Evolutionary conservation across 108 stramenopile genomes (phyloP).

Genomic region (Mediolabrus comicus): DNA sequence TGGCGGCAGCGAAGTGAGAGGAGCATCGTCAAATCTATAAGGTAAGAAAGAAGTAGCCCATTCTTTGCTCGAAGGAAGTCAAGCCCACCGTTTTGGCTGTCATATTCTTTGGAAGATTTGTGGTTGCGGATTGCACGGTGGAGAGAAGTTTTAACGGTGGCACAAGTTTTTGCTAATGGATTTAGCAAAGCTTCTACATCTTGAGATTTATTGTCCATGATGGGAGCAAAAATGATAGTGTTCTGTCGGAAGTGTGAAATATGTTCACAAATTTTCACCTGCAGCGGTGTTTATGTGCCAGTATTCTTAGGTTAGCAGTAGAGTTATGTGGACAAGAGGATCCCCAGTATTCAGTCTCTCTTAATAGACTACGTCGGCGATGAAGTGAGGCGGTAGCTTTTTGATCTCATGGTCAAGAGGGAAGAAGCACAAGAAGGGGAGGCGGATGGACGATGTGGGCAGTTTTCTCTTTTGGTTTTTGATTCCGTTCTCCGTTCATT

Average conservation of each 20-base stretch:
- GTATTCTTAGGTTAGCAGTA: too few relatives aligned
- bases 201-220: slow-evolving; percentile 1
- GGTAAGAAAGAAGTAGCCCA: slow-evolving; percentile 64
- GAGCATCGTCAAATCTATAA: slow-evolving; percentile 71
- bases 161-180: slow-evolving; percentile 19
- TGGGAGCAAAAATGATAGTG: neutral
- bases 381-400: too few relatives aligned
- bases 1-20: slow-evolving; percentile 16
- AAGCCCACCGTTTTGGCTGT: slow-evolving; percentile 47
- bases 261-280: too few relatives aligned
- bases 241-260: neutral
- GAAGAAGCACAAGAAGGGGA: too few relatives aligned
- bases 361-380: too few relatives aligned
- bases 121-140: slow-evolving; percentile 32
- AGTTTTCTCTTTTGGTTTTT: too few relatives aligned
- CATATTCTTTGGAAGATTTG: slow-evolving; percentile 32
- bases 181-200: neutral
- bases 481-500: too few relatives aligned
- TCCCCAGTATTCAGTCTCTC: too few relatives aligned
- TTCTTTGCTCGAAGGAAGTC: slow-evolving; percentile 82
- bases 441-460: too few relatives aligned
- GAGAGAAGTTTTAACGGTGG: slow-evolving; percentile 23
- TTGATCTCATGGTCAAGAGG: too few relatives aligned
- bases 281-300: too few relatives aligned
- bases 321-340: too few relatives aligned